Base-by-base conservation (phyloP, 2,329 filamentous ascomycete species). In the Phialemonium atrogriseum region DNA sequence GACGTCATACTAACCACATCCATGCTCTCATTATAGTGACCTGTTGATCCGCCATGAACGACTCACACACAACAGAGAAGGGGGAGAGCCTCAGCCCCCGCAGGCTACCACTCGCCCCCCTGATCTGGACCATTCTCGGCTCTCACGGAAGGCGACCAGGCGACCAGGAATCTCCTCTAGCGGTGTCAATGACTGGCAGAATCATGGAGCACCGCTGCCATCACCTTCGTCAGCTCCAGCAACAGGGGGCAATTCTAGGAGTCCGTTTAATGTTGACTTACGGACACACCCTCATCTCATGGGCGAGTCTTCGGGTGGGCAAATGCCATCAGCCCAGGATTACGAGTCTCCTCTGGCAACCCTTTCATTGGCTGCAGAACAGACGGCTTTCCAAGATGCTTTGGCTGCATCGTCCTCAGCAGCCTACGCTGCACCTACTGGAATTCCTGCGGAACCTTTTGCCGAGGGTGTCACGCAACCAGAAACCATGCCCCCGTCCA, bases 1-100 rank as follows among this genome's bases (percentile, higher is more conserved):
- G n/a, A 14, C 18, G 15, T 14, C 5, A 17, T 29, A 18, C 27
- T 30, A 15, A 30, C 9, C 9, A 23, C n/a, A 23, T 23, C 9
- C n/a, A 23, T 23, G 21, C n/a, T 23, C 9, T 15, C 19, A 15
- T 18, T 16, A 13, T 23, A 41, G 39, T 19, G 39, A 42, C 12
- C 30, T 42, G 17, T 30, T 42, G 14, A 42, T 39, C 15, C 32
- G 39, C 8, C 39, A 42, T 25, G 33, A 37, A 21, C 31, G 39
- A 2, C 37, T 42, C 10, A 39, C 39, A 5, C 39, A 42, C 25
- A 33, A 24, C 24, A 34, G 14, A 18, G 26, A 22, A 15, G 28
- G 28, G 19, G 21, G 24, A n/a, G 20, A 23, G 20, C 15, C 7
- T 6, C 28, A 14, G 25, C 5, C 32, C 26, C 18, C 13, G 21